Conservation (phyloP, 106 monocot species). For the Acorus gramineus region DNA sequence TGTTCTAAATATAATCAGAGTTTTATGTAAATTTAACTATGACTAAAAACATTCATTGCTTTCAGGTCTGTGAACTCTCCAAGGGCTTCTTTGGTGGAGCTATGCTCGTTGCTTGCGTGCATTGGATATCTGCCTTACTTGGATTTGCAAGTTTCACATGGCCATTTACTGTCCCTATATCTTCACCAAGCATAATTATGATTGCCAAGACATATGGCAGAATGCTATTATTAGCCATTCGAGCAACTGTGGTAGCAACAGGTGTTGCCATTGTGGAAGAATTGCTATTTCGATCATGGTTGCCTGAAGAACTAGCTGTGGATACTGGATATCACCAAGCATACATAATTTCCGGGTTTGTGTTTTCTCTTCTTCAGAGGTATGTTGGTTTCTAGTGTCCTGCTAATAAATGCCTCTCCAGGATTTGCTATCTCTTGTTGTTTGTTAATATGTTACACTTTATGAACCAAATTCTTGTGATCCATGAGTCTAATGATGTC, state of each 20-base stretch:
- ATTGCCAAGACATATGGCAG: constrained; percentile 42
- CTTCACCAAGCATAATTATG: constrained; percentile 19
- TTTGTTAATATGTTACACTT: too few relatives aligned
- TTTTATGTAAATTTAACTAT: too few relatives aligned
- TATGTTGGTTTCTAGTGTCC: constrained; percentile 6
- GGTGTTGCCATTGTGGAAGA: constrained; percentile 66
- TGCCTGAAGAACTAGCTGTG: constrained; percentile 66
- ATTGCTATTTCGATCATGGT: constrained; percentile 83
- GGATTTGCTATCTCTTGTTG: too few relatives aligned
- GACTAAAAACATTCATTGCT: not conserved
- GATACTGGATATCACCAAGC: constrained; percentile 64
- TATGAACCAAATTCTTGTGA: too few relatives aligned
- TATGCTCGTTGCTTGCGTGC: constrained; percentile 45
- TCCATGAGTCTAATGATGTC: too few relatives aligned
- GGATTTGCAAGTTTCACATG: constrained; percentile 44
- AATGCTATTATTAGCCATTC: constrained; percentile 31
- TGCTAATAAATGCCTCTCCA: too few relatives aligned
- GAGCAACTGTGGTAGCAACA: constrained; percentile 38
- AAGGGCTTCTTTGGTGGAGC: constrained; percentile 68
- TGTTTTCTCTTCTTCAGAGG: constrained; percentile 76
- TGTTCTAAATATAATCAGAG: too few relatives aligned
- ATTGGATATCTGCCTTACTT: constrained; percentile 57
- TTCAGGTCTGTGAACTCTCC: constrained; percentile 49
- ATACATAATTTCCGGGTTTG: constrained; percentile 56
- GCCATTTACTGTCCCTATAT: constrained; percentile 20